Conservation (phyloP, 352 stramenopile species). For the Pythium aphanidermatum region DNA sequence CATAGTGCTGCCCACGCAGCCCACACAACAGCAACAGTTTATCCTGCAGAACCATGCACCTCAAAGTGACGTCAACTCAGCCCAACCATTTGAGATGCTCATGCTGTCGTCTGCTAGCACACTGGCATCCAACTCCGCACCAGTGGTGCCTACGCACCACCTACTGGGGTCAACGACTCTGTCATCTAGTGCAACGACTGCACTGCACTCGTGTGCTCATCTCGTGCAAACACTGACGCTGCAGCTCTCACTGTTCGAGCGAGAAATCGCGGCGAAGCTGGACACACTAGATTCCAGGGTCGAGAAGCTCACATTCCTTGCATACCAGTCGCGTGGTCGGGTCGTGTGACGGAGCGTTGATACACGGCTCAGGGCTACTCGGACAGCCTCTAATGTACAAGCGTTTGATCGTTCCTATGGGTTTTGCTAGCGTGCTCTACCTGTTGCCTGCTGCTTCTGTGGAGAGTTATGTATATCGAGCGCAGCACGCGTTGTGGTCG, state of each 20-base stretch:
- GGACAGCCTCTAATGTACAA: no score
- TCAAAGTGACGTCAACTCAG: not conserved
- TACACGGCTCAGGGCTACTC: no score
- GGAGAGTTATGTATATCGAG: no score
- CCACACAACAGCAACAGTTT: constrained; percentile 3
- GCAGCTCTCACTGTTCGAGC: constrained; percentile 48
- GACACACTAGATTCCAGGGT: constrained; percentile 62
- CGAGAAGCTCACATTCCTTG: constrained; percentile 48
- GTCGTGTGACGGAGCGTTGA: no score
- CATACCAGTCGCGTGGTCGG: no score
- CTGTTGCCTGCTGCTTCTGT: no score
- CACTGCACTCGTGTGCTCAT: constrained; percentile 13
- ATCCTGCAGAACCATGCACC: constrained; percentile 15
- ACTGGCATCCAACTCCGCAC: constrained; percentile 1
- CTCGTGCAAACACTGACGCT: constrained; percentile 16
- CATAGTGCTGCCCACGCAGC: constrained; percentile 11
- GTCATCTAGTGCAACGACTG: no score
- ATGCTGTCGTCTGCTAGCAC: constrained; percentile 17
- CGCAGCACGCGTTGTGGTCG: no score
- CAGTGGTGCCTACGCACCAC: no score
- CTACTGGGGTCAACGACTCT: not conserved
- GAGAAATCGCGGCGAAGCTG: constrained; percentile 43
- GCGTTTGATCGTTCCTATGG: no score
- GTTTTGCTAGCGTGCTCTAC: no score
- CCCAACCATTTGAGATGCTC: constrained; percentile 24